phyloP scores from a whole-genome alignment of 805 yeast genomes.

The Candida hungchunana region DNA sequence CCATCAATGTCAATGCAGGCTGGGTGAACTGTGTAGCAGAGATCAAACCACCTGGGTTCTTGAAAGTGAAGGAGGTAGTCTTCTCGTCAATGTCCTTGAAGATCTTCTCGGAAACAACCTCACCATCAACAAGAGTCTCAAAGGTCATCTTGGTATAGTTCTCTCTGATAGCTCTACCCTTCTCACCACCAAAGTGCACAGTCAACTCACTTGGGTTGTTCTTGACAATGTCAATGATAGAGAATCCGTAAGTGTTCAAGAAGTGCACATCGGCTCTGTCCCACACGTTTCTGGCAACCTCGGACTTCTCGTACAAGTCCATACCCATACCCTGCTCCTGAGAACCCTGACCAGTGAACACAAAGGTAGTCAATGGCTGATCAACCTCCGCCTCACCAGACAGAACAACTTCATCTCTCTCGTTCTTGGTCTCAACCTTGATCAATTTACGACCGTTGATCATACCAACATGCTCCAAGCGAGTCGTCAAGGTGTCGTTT shows the following conservation, averaged over 20 bases:
- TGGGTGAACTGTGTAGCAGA: slow-evolving; percentile 99
- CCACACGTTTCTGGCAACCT: slow-evolving; percentile 94
- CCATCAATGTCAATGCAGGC: slow-evolving; percentile 99
- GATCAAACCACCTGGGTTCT: slow-evolving; percentile 88
- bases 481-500: slow-evolving; percentile 81
- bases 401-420: slow-evolving; percentile 77
- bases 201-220: slow-evolving; percentile 95
- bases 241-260: slow-evolving; percentile 91
- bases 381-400: slow-evolving; percentile 98
- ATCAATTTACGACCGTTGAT: slow-evolving; percentile 97
- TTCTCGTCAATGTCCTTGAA: slow-evolving; percentile 84
- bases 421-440: slow-evolving; percentile 84
- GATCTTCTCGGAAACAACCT: slow-evolving; percentile 84
- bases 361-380: slow-evolving; percentile 94
- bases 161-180: slow-evolving; percentile 91
- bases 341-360: slow-evolving; percentile 99
- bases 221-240: slow-evolving; percentile 90
- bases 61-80: slow-evolving; percentile 83
- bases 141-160: slow-evolving; percentile 97
- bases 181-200: slow-evolving; percentile 96
- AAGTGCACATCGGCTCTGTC: slow-evolving; percentile 96
- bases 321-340: slow-evolving; percentile 99
- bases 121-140: slow-evolving; percentile 87
- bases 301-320: slow-evolving; percentile 90
- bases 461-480: slow-evolving; percentile 96